These are phyloP conservation scores for Ceratobasidium sp. DNA, from an alignment of 1,284 basidiomycete species.

Conservation along the genomic window DNA sequence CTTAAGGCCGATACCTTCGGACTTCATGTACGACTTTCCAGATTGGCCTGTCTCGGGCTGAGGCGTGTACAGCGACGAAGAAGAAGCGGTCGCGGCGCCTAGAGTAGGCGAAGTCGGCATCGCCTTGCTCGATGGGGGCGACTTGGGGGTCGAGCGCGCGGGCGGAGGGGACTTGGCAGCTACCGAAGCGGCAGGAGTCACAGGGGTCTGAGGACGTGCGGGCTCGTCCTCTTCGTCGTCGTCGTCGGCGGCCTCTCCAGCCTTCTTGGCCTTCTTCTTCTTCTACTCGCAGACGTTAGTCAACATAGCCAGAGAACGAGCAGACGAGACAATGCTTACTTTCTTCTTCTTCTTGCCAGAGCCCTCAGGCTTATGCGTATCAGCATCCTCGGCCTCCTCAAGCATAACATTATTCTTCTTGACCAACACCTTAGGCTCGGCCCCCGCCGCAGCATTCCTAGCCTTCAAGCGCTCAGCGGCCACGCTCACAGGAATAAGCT, in stretches of 20 bases:
- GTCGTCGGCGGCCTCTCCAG: conserved; percentile 22
- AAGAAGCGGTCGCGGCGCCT: conserved; percentile 28
- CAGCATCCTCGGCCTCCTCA: conserved; percentile 36
- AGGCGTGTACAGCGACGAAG: conserved; percentile 42
- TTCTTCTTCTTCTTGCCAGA: conserved; percentile 42
- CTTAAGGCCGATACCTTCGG: conserved; percentile 31
- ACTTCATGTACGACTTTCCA: conserved; percentile 44
- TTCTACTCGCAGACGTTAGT: conserved; percentile 29
- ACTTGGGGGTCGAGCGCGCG: conserved; percentile 11
- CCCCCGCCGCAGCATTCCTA: neutral
- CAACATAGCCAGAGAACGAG: neutral
- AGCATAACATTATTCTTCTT: conserved; percentile 40
- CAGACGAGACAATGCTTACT: neutral
- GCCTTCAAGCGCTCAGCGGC: conserved; percentile 37
- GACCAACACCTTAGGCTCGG: conserved; percentile 29
- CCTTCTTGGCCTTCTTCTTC: conserved; percentile 47
- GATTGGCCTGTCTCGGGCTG: conserved; percentile 45
- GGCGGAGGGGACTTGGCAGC: conserved; percentile 21
- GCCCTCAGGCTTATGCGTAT: conserved; percentile 13
- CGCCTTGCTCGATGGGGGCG: conserved; percentile 7
- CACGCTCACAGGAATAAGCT: conserved; percentile 36
- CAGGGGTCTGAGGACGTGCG: conserved; percentile 14
- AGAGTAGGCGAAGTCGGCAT: neutral
- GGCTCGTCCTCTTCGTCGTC: conserved; percentile 32
- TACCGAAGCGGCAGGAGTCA: conserved; percentile 4